Conservation (phyloP, 2,329 filamentous ascomycete genomes). For the Fusarium napiforme region DNA sequence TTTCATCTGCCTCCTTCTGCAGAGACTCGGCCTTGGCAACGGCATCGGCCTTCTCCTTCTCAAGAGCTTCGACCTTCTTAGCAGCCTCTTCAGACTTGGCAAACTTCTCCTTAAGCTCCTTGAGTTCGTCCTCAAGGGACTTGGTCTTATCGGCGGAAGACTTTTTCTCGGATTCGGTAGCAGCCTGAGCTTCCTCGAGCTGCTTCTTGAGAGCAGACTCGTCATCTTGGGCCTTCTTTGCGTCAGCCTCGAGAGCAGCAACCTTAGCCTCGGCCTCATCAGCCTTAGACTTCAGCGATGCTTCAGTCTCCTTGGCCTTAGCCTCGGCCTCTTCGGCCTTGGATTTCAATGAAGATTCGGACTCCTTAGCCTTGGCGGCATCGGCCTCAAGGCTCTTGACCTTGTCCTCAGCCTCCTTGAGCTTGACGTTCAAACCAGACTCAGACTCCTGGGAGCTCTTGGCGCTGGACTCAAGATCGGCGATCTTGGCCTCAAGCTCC, state of each 20-base stretch:
- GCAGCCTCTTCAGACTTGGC: constrained; percentile 24
- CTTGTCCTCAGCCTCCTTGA: constrained; percentile 26
- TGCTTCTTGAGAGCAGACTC: constrained; percentile 34
- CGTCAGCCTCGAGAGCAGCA: constrained; percentile 8
- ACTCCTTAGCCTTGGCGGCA: constrained; percentile 31
- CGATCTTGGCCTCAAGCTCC: constrained; percentile 34
- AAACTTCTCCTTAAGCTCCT: constrained; percentile 36
- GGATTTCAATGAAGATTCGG: constrained; percentile 33
- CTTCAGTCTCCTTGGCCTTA: constrained; percentile 34
- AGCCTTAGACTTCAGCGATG: constrained; percentile 29
- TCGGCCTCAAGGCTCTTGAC: constrained; percentile 25
- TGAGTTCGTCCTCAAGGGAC: constrained; percentile 29
- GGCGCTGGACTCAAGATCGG: constrained; percentile 29
- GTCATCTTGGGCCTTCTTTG: constrained; percentile 13
- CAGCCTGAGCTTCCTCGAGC: constrained; percentile 34
- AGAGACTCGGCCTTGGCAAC: constrained; percentile 12
- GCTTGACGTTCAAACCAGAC: constrained; percentile 37
- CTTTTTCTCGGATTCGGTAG: constrained; percentile 28
- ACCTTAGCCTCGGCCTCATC: constrained; percentile 17
- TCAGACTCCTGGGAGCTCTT: constrained; percentile 35
- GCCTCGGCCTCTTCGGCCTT: constrained; percentile 36
- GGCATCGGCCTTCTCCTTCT: constrained; percentile 32
- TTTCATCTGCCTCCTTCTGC: constrained; percentile 14
- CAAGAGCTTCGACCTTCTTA: constrained; percentile 19
- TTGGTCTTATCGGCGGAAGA: constrained; percentile 33